Evolutionary conservation across 83 land plant genomes (phyloP).

Genomic region (Diphasiastrum complanatum): DNA sequence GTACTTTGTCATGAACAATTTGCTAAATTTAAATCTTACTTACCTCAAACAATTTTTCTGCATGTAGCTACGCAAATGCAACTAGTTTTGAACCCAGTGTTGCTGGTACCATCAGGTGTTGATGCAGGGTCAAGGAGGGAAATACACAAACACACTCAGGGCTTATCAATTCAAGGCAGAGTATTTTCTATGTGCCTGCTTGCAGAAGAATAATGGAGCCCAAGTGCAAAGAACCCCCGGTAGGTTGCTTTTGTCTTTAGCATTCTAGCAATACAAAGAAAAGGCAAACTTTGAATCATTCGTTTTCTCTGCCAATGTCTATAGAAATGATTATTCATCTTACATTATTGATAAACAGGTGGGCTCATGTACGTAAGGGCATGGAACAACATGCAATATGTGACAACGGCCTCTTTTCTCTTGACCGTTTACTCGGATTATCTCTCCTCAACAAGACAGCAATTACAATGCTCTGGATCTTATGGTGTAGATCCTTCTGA

Average conservation of each 20-base stretch:
- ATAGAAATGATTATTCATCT: too few relatives aligned
- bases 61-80: too few relatives aligned
- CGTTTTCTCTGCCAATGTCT: background rate
- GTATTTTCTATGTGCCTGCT: constrained; percentile 65
- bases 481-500: constrained; percentile 42
- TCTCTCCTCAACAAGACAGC: constrained; percentile 36
- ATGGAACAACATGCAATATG: constrained; percentile 98
- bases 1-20: too few relatives aligned
- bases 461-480: constrained; percentile 33
- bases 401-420: constrained; percentile 70
- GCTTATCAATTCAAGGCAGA: constrained; percentile 45
- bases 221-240: constrained; percentile 64
- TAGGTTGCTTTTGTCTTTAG: background rate
- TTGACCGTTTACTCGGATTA: constrained; percentile 83
- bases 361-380: constrained; percentile 64
- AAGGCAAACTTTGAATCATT: too few relatives aligned
- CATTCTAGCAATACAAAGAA: background rate
- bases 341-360: constrained; percentile 31
- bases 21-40: background rate
- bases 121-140: constrained; percentile 19
- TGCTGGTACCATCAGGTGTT: constrained; percentile 10
- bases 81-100: background rate
- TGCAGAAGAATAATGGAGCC: constrained; percentile 51
- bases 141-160: constrained; percentile 1
- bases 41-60: background rate